Conservation (phyloP, 352 stramenopile genomes). For the Phytophthora colocasiae region DNA sequence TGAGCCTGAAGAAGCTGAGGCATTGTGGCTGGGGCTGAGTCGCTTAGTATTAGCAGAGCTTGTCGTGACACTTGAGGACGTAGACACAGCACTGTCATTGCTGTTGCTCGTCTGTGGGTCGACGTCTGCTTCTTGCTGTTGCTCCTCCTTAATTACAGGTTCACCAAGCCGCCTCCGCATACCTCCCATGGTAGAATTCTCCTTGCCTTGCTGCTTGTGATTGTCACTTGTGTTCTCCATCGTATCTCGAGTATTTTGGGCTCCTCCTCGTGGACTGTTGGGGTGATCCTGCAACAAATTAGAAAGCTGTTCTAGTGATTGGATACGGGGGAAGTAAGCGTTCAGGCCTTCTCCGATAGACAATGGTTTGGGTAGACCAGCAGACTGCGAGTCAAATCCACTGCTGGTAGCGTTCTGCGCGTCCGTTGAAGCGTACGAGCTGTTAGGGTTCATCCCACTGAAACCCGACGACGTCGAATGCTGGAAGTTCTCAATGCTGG, state of each 20-base stretch:
- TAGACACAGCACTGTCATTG: constrained; percentile 16
- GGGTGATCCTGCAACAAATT: constrained; percentile 74
- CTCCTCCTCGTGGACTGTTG: constrained; percentile 46
- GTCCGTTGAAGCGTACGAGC: constrained; percentile 34
- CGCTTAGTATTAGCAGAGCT: constrained; percentile 36
- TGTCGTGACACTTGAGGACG: constrained; percentile 14
- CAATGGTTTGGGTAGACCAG: constrained; percentile 58
- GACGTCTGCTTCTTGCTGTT: constrained; percentile 36
- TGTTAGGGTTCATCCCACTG: constrained; percentile 30
- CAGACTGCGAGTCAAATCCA: constrained; percentile 30
- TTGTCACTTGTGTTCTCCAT: constrained; percentile 26
- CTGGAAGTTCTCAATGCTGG: constrained; percentile 85
- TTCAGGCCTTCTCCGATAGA: constrained; percentile 74
- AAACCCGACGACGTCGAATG: constrained; percentile 40
- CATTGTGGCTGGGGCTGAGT: constrained; percentile 55
- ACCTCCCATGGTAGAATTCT: constrained; percentile 20
- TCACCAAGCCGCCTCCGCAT: constrained; percentile 33
- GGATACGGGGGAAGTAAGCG: constrained; percentile 78
- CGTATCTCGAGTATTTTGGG: constrained; percentile 18
- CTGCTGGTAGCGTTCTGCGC: constrained; percentile 31
- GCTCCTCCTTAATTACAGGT: constrained; percentile 37
- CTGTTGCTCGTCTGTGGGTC: constrained; percentile 25
- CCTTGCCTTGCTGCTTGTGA: constrained; percentile 22
- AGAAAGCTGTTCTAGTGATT: constrained; percentile 80
- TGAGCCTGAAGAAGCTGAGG: constrained; percentile 39